A percentile compares a stretch with the other conserved stretches of the same genome.
Conservation (phyloP, 352 stramenopile species). For the Phytophthora pisi region DNA sequence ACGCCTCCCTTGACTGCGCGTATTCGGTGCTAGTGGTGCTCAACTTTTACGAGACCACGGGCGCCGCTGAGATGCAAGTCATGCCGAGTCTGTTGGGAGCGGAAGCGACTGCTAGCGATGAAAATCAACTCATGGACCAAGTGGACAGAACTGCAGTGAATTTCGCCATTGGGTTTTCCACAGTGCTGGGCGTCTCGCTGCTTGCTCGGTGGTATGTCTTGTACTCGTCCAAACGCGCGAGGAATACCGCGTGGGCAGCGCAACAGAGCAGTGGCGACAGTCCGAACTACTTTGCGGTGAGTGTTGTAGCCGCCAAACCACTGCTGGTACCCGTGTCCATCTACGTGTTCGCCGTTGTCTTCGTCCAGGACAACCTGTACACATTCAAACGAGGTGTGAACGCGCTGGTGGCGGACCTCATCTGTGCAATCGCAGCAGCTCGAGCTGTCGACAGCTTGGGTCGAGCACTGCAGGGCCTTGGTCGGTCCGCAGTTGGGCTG, state of each 20-base stretch:
- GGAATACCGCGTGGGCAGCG: constrained; percentile 3
- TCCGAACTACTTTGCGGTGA: constrained; percentile 25
- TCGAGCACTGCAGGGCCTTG: constrained; percentile 22
- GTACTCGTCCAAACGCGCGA: constrained; percentile 27
- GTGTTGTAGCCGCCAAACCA: constrained; percentile 18
- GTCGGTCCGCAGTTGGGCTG: constrained; percentile 17
- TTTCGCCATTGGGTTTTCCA: constrained; percentile 26
- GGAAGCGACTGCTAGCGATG: not conserved
- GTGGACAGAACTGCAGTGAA: constrained; percentile 21
- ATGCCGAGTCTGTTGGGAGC: not conserved
- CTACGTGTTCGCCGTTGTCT: constrained; percentile 28
- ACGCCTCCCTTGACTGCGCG: constrained; percentile 20
- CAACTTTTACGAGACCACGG: constrained; percentile 33
- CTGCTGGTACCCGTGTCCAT: constrained; percentile 23
- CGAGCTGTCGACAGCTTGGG: constrained; percentile 32
- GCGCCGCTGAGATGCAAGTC: constrained; percentile 11
- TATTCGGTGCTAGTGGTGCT: constrained; percentile 30
- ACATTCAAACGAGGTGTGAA: constrained; percentile 32
- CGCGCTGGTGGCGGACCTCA: constrained; percentile 28
- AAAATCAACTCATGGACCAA: constrained; percentile 17
- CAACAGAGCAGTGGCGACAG: not conserved
- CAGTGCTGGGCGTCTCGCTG: constrained; percentile 25
- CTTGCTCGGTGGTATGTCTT: constrained; percentile 30
- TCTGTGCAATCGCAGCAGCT: constrained; percentile 32
- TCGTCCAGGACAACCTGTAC: constrained; percentile 24